Conservation (phyloP, 2,329 filamentous ascomycete genomes). For the Thermothelomyces thermophilus region DNA sequence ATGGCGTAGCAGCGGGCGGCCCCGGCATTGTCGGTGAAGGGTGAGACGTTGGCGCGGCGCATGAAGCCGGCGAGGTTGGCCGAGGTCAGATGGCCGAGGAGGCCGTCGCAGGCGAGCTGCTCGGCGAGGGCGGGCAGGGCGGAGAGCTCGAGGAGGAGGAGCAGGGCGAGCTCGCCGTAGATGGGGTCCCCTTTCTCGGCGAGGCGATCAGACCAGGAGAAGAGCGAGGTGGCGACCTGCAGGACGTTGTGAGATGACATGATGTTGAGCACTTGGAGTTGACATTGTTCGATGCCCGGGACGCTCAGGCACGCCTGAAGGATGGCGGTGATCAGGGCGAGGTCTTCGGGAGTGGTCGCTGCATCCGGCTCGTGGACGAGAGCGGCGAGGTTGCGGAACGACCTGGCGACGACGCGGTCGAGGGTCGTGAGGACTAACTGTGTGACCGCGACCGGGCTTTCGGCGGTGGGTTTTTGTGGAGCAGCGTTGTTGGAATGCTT, state of each 20-base stretch:
- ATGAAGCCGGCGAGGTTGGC: constrained; percentile 75
- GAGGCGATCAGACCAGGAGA: constrained; percentile 87
- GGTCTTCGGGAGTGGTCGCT: constrained; percentile 66
- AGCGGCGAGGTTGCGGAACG: constrained; percentile 73
- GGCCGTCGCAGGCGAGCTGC: constrained; percentile 78
- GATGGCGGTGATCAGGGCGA: constrained; percentile 80
- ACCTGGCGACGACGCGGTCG: constrained; percentile 69
- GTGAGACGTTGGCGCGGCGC: constrained; percentile 63
- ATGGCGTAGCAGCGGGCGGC: constrained; percentile 74
- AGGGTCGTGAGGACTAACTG: constrained; percentile 72
- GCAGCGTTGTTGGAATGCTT: constrained; percentile 33
- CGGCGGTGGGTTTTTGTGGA: constrained; percentile 28
- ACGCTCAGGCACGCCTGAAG: constrained; percentile 77
- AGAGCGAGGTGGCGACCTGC: constrained; percentile 77
- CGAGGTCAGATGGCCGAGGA: constrained; percentile 71
- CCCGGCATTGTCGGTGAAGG: constrained; percentile 66
- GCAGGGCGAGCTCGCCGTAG: constrained; percentile 85
- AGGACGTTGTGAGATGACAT: constrained; percentile 65
- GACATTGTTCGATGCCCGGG: constrained; percentile 65
- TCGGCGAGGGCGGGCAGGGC: constrained; percentile 76
- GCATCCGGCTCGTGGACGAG: constrained; percentile 70
- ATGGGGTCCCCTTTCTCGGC: constrained; percentile 73
- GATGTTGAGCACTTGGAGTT: constrained; percentile 63
- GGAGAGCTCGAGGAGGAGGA: constrained; percentile 84
- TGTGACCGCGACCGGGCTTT: constrained; percentile 40